Base-by-base conservation (phyloP, 306 rosid species). In the Cucumis sativus region DNA sequence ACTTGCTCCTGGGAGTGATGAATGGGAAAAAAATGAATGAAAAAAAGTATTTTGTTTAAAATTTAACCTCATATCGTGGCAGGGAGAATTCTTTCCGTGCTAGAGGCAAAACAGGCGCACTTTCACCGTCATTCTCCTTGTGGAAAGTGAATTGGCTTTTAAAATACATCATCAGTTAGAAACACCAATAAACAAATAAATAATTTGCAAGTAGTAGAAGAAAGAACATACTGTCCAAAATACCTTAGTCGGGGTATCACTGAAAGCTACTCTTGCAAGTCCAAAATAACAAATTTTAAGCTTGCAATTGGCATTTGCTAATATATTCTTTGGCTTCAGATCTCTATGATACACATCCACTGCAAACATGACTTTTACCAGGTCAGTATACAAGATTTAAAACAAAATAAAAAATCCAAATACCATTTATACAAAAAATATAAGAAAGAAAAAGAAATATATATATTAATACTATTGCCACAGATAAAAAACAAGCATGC, bases 231-330 rank as follows among this genome's bases (percentile, higher is more conserved):
- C 98, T 40, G 98, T 95, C 98, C 98, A 95, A 88, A 92, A 92
- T 80, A 90, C 89, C 54, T 96, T 82, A 7, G 96, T 87, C 13
- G 98, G 97, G 40, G 87, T 80, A 81, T 95, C 98, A 81, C 58
- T 90, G 79, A 95, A 90, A 59, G 98, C 89, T 84, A 92, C 98
- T 80, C 98, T 87, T 43, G 98, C 98, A 43, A 95, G 84, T 70
- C 98, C 98, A 83, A 95, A 90, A 85, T 95, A 97, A 83, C 98
- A 95, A 58, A 95, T 83, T 88, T 95, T 95, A 55, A 95, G 98
- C 81, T 95, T 95, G 87, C 98, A 92, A 85, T 95, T 92, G 72
- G 98, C 98, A 79, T 95, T 95, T 72, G 97, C 97, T 87, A 95
- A 84, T 81, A 95, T 92, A 79, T 95, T 95, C 83, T 95, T 95